These are phyloP conservation scores for Amanita polypyramis DNA, from an alignment of 768 basidiomycete species.

Conservation along the genomic window DNA sequence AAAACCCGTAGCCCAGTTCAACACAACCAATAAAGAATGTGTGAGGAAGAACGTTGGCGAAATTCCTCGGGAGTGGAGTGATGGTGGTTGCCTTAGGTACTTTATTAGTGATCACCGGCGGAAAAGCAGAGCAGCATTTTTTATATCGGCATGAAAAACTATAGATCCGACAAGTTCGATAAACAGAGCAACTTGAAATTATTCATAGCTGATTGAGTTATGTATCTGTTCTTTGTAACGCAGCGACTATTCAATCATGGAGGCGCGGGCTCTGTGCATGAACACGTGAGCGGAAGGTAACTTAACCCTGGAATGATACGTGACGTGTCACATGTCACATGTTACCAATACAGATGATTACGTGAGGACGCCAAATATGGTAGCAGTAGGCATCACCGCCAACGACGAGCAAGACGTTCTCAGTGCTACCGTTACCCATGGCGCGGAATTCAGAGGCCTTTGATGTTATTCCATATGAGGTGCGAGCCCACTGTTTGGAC, in stretches of 20 bases:
- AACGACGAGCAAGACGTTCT: neutral
- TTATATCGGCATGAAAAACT: neutral
- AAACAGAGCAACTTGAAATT: neutral
- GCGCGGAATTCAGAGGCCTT: slow-evolving; percentile 55
- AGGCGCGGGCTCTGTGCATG: too few species aligned
- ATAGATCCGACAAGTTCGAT: neutral
- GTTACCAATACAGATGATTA: neutral
- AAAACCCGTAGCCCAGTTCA: neutral
- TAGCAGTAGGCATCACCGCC: neutral
- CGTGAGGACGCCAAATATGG: neutral
- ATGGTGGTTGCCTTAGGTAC: too few species aligned
- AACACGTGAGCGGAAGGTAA: too few species aligned
- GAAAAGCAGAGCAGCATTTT: slow-evolving; percentile 8
- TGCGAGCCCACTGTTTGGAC: slow-evolving; percentile 20
- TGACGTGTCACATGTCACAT: too few species aligned
- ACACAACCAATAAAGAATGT: neutral
- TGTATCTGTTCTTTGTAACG: too few species aligned
- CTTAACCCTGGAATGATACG: too few species aligned
- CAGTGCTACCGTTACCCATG: slow-evolving; percentile 1
- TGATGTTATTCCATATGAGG: slow-evolving; percentile 83
- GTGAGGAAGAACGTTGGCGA: slow-evolving; percentile 18
- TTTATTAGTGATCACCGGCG: slow-evolving; percentile 19
- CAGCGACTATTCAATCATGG: too few species aligned
- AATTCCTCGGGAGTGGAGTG: slow-evolving; percentile 24
- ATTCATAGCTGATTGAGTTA: too few species aligned